Evolutionary conservation across 2,329 filamentous ascomycete genomes (phyloP), one percentile per base, ranked within the genome.

Genomic region (Triangularia setosa): DNA sequence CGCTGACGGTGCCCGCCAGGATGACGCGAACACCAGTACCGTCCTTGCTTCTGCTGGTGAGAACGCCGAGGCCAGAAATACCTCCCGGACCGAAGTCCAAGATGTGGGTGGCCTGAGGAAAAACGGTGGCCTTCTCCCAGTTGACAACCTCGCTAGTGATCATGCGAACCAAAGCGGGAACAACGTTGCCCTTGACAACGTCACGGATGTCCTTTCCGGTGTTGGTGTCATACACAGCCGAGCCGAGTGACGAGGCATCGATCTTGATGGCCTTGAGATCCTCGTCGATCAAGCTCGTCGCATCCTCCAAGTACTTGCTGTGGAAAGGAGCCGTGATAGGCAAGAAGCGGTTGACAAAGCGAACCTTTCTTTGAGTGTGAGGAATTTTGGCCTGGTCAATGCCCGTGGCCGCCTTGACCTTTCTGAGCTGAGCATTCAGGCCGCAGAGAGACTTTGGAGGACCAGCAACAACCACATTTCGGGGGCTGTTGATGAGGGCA

Each of bases 1-100:
- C 94, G 72, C 94, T 91, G 72, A 99, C 90, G n/a, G 92, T 86
- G 68, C 96, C 95, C 53, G 93, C 95, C 64, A 99, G 85, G 69
- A 99, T 97, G 69, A 99, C 93, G 66, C 94, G 92, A 35, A 99
- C 95, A 73, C 95, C 95, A 64, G 93, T 98, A 68, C 95, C 95
- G 77, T 99, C 96, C 83, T 99, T 99, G 85, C 98, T 99, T 72
- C 95, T 92, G 83, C 96, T 98, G 64, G 95, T 99, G 68, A 99
- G 83, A 55, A 96, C 91, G 74, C 95, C 96, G 23, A 99, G 88
- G 69, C 96, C 96, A 24, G 95, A 99, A 69, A 98, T 95, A 67
- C 95, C 96, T 73, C 95, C 95, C 23, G 95, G 95, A 56, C 96
- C 95, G 72, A 99, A 98, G 79, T 99, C 95, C 60, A 99, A 81